Percentiles rank a stretch among this genome's conserved stretches.
Conservation (phyloP, 163 green algal species). For the Scenedesmus sp. region DNA sequence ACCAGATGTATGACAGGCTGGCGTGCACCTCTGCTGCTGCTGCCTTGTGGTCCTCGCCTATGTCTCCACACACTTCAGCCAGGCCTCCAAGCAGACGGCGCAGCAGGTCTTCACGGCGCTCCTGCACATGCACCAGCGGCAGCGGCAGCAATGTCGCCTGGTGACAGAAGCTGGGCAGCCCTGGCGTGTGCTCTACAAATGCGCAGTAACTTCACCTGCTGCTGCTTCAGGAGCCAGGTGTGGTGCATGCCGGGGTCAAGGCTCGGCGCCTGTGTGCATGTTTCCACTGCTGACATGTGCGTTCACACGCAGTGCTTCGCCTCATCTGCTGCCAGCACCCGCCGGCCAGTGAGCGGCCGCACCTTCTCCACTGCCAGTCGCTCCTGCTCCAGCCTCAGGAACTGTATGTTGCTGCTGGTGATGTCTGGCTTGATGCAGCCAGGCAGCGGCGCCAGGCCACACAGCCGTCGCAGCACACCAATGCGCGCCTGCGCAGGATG, state of each 20-base stretch:
- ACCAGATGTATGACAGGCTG: slow-evolving; percentile 36
- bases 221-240: background rate
- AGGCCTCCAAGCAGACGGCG: slow-evolving; percentile 14
- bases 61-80: slow-evolving; percentile 35
- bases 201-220: background rate
- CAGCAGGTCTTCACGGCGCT: slow-evolving; percentile 48
- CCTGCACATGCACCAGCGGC: slow-evolving; percentile 13
- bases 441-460: background rate
- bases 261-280: background rate
- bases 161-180: background rate
- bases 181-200: background rate
- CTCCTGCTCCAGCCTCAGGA: slow-evolving; percentile 58
- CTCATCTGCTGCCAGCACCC: background rate
- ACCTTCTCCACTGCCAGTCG: slow-evolving; percentile 57
- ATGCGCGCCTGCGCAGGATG: slow-evolving; percentile 6
- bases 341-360: background rate
- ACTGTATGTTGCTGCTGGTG: slow-evolving; percentile 54
- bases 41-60: slow-evolving; percentile 50
- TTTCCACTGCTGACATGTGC: background rate
- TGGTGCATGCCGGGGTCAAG: background rate
- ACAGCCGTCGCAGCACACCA: slow-evolving; percentile 5
- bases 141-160: background rate
- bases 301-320: background rate
- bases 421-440: slow-evolving; percentile 42
- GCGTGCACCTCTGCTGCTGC: slow-evolving; percentile 51